Evolutionary conservation across 2,329 filamentous ascomycete species (phyloP), one percentile per base, ranked within the genome.

Genomic region (Ophiobolus disseminans): DNA sequence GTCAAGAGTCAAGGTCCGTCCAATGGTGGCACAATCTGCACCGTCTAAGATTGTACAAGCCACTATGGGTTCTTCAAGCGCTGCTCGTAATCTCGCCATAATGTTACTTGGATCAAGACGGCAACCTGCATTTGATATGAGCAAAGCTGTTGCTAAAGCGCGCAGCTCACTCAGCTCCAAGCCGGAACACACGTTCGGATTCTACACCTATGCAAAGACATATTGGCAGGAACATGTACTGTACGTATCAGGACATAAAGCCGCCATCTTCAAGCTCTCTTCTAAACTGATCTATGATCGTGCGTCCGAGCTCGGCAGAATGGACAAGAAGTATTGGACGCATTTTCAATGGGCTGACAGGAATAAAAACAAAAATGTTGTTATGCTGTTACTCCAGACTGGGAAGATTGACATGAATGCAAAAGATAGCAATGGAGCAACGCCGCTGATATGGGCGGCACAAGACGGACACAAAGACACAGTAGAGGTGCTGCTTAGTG

Each of bases 131-230:
- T 48, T 58, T 16, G 49, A 58, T 35, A 41, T 59, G n/a, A 55
- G 47, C 26, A 58, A 49, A 32, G 20, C 25, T 19, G 1, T 62
- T 37, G 40, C 40, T 17, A 48, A 55, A 44, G 32, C 37, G 32
- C 39, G 36, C n/a, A 39, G 16, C 5, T 31, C 41, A 1, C 19
- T 31, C 3, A 17, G 38, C 7, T 19, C 44, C n/a, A 40, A 45
- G 8, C 25, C 40, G 1, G 25, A 28, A n/a, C 3, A 44, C 26
- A 13, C 2, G 26, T 56, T 50, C 34, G 31, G 13, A 1, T 60
- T 60, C 30, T 50, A 51, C 16, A 10, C 16, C 21, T 62, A 62
- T 50, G 57, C 59, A 32, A 52, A 40, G 5, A 16, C 5, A 19
- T 40, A 62, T 30, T 62, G 57, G 57, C 36, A 40, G 5, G 22